Evolutionary conservation across 306 rosid genomes (phyloP), one percentile per base, ranked within the genome.

Genomic region (Lablab purpureus): DNA sequence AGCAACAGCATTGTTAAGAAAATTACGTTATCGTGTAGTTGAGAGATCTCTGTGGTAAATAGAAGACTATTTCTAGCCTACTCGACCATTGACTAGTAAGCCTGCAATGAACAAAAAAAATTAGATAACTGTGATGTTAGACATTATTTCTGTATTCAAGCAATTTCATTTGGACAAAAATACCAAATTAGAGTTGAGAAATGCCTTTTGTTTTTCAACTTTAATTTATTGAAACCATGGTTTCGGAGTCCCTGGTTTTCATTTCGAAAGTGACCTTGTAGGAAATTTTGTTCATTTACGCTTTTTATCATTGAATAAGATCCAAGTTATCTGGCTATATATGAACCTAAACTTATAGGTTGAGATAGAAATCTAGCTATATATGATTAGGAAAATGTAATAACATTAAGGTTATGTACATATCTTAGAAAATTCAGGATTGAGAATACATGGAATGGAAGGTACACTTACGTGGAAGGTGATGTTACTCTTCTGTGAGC

Each of bases 391-490:
- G 27, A n/a, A 47, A 78, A 70, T 70, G 21, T 79, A 43, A 40
- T n/a, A n/a, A n/a, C n/a, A n/a, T n/a, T n/a, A n/a, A n/a, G n/a
- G n/a, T n/a, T n/a, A n/a, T n/a, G n/a, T n/a, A n/a, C n/a, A n/a
- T 79, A 49, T 63, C 58, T 37, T 66, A 14, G n/a, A 5, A 54
- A 52, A 15, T 12, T 54, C 14, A 55, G 43, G 34, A 12, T 19
- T 32, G n/a, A 19, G 12, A 76, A 69, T 13, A 62, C 3, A 30
- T 62, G 11, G 6, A 62, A 30, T 62, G 11, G 6, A 62, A 6
- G 17, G 56, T 73, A 3, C 6, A 67, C 86, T 78, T 78, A 83
- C 86, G 10, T 6, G 2, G 22, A 0, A 3, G 73, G 67, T 12
- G 83, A 1, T 19, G 77, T 14, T 36, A 40, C 1, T 67, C 10